Evolutionary conservation across 2,329 filamentous ascomycete genomes (phyloP).

Genomic region (Shiraia sp.): DNA sequence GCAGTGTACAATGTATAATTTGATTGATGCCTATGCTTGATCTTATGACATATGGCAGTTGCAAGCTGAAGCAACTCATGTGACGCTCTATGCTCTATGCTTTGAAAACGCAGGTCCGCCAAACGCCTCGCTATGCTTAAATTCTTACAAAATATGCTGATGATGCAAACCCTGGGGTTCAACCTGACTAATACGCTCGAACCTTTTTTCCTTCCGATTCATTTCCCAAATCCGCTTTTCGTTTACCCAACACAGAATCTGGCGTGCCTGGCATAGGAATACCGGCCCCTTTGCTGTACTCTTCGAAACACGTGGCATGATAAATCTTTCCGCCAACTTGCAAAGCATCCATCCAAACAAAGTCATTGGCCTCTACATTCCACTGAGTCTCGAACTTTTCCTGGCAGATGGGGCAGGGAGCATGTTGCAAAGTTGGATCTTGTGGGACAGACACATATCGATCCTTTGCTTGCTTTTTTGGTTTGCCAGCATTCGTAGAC

Average conservation of each 20-base stretch:
- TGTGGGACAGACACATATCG: constrained; percentile 85
- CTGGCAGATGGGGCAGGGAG: constrained; percentile 89
- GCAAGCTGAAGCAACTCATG: too few relatives aligned
- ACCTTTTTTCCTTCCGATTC: constrained; percentile 38
- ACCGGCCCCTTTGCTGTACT: constrained; percentile 51
- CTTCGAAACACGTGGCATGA: constrained; percentile 86
- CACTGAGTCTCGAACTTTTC: constrained; percentile 92
- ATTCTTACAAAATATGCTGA: not conserved
- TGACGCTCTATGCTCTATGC: not conserved
- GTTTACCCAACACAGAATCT: constrained; percentile 43
- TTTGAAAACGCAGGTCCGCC: not conserved
- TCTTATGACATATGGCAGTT: too few relatives aligned
- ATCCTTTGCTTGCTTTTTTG: constrained; percentile 60
- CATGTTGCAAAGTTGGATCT: constrained; percentile 72
- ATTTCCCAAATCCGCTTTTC: constrained; percentile 34
- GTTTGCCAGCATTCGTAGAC: constrained; percentile 43
- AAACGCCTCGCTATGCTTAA: too few relatives aligned
- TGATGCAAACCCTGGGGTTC: too few relatives aligned
- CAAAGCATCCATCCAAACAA: constrained; percentile 92
- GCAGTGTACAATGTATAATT: too few relatives aligned
- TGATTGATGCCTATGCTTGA: too few relatives aligned
- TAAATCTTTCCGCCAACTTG: constrained; percentile 79
- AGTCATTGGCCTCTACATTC: constrained; percentile 91
- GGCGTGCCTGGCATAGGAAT: constrained; percentile 40
- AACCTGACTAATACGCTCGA: constrained; percentile 18